Base-by-base conservation (phyloP, 768 basidiomycete genomes). In the Jaapia argillacea region DNA sequence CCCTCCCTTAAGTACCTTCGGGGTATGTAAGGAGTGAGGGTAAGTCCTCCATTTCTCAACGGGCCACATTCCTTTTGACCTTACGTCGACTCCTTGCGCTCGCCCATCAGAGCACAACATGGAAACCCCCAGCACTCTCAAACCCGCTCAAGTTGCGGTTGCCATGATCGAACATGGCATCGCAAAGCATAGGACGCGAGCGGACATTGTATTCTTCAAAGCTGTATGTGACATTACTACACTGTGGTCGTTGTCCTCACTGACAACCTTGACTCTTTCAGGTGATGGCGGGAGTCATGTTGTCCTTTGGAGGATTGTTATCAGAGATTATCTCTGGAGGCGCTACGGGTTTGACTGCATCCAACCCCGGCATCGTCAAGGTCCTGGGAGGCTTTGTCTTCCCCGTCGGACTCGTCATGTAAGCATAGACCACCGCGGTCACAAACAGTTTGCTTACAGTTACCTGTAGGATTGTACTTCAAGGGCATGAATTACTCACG, bases 321-420 rank as follows among this genome's bases (percentile, higher is more conserved):
- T 74, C 74, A 18, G 62, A 81, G 48, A 66, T 85, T 45, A 54
- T 83, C 13, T 61, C 69, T 36, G 83, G 79, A 26, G 83, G 83
- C 4, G 70, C 82, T 0, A 55, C 63, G 0, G 69, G 64, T 1
- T 52, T 85, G 23, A 70, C 59, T 18, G 40, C 59, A 25, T 63
- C 61, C 45, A 80, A 83, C 46, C 83, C 82, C 1, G 83, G 83
- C 16, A 60, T 85, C 6, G 76, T 81, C 36, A 84, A 79, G 54
- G 49, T 82, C 24, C 58, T 85, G 2, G 71, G 71, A 14, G 82
- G 78, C 13, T 73, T 83, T 38, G 77, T 85, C 21, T 85, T 85
- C 57, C 83, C 83, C 6, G 79, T 81, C 2, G 83, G 83, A 54
- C 74, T 85, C 65, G 77, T 81, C 43, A 85, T 85, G 83, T 85